Conservation (phyloP, 352 stramenopile genomes). For the Discostella stelligera region DNA sequence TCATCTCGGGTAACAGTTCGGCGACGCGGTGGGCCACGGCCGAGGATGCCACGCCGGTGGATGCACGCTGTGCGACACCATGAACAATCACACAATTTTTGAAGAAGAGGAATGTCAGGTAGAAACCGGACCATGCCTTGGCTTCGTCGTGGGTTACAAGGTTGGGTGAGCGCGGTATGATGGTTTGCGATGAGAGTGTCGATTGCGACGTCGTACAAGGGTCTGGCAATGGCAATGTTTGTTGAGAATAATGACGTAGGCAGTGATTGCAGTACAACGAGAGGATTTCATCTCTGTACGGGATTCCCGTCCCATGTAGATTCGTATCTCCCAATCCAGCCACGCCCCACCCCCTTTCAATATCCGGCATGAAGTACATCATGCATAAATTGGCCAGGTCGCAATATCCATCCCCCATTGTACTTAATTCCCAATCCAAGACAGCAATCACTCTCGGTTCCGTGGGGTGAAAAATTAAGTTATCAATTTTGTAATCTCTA, state of each 20-base stretch:
- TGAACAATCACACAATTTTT: constrained; percentile 88
- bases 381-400: constrained; percentile 86
- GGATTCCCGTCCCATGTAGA: constrained; percentile 67
- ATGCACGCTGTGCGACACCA: constrained; percentile 80
- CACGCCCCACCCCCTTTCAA: constrained; percentile 48
- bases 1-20: constrained; percentile 55
- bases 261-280: constrained; percentile 59
- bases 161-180: not conserved
- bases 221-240: not conserved
- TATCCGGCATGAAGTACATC: constrained; percentile 71
- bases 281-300: constrained; percentile 64
- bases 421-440: constrained; percentile 87
- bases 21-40: constrained; percentile 56
- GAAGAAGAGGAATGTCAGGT: constrained; percentile 86
- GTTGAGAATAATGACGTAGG: constrained; percentile 13
- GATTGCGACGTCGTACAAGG: not conserved
- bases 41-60: constrained; percentile 78
- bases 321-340: constrained; percentile 56
- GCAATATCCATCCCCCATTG: constrained; percentile 83
- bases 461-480: constrained; percentile 85
- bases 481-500: constrained; percentile 87
- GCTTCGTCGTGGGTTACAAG: constrained; percentile 24
- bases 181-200: not conserved
- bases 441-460: constrained; percentile 71
- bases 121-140: constrained; percentile 71